Evolutionary conservation across 2,329 filamentous ascomycete species (phyloP), one percentile per base, ranked within the genome.

Genomic region (Ascochyta fabae): DNA sequence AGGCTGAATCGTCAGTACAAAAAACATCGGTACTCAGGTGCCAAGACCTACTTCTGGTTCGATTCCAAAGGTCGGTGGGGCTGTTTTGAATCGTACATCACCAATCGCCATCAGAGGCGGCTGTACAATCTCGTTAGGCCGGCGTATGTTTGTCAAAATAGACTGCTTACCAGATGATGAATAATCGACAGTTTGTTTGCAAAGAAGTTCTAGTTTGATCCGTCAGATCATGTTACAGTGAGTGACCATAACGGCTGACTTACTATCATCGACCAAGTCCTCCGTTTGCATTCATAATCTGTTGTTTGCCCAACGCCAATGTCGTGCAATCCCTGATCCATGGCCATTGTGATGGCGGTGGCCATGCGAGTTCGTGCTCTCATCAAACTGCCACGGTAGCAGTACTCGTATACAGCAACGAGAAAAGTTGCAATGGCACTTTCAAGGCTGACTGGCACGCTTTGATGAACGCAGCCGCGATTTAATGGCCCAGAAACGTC

Each of bases 161-260:
- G 10, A 5, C 24, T 41, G 13, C 40, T 42, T 47, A 56, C 53
- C 53, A 56, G 9, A 41, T 50, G 42, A 43, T 56, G 53, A 6
- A 56, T 56, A 10, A 51, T 56, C 12, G 53, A 56, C 2, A 56
- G 10, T 23, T 46, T 56, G 15, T 56, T 56, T 23, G 47, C 47
- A n/a, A 56, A 56, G 33, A 56, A 50, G 10, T 40, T 36, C 53
- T 56, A 5, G 8, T 31, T 10, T 2, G 16, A 1, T 12, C 1
- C 6, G 24, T 56, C n/a, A 56, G 51, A 29, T 12, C 34, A 7
- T 4, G 33, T n/a, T n/a, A 23, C 8, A 8, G 4, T 12, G 7
- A 7, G 2, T 15, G 7, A 16, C 4, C 3, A 3, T 6, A 27
- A 4, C 1, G 2, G 3, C 0, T 12, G 4, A 23, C 51, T 44